Evolutionary conservation across 495 filamentous ascomycete genomes (phyloP), one percentile per base, ranked within the genome.

Genomic region (Xylaria grammica): DNA sequence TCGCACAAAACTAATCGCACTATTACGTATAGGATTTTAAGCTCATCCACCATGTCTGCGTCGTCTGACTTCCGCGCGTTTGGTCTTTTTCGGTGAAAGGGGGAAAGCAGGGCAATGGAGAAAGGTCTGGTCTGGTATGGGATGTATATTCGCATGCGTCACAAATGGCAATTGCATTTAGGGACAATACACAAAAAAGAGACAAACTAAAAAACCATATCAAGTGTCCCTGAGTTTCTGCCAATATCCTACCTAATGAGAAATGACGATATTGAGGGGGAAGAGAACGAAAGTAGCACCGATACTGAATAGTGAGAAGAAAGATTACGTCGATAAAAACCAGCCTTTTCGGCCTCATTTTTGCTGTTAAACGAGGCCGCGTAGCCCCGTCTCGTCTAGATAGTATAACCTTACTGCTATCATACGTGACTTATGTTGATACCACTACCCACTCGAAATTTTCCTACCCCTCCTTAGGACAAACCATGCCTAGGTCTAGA

Each of bases 111-210:
- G 61, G 61, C 55, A 63, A 55, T 46, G 61, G 61, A 63, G 51
- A 56, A 63, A 20, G 61, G 50, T 63, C 61, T 56, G 61, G 61
- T 63, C 52, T 63, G 61, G 61, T 63, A 63, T 40, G 61, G 61
- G 61, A 63, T 63, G 61, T 63, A 63, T 51, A 63, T 63, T 63
- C 51, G 50, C 61, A 63, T 63, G 51, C 61, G 56, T 63, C 61
- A 63, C 51, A 63, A 56, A 56, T 63, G 61, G 61, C 61, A 63
- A 63, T 56, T 63, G 61, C 61, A 63, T 63, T 63, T 63, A 63
- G 51, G 51, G 61, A 48, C 51, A 63, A 62, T 50, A 50, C 50
- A 30, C 54, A 55, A 34, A 51, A 34, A 63, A 54, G 56, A 45
- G 30, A 56, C 32, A 63, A 46, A 56, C 20, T 29, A 29, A 56